Base-by-base conservation (phyloP, 306 rosid species). In the Casuarina cunninghamiana region DNA sequence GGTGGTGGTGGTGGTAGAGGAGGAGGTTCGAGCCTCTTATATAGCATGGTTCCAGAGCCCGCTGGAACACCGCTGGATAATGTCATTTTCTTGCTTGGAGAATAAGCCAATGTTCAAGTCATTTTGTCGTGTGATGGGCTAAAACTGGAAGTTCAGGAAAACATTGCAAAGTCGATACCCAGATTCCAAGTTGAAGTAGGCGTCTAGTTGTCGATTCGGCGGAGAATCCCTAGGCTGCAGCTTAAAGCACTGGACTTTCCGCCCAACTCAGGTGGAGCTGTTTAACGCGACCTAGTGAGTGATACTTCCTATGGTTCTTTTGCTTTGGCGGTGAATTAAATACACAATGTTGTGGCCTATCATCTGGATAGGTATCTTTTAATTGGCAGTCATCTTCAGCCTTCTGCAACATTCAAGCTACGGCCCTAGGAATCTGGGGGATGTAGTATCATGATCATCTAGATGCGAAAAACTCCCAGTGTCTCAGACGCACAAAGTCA, bases 211-310 rank as follows among this genome's bases (percentile, higher is more conserved):
- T 35, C 49, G 11, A 41, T 53, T 37, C 6, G 63, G 15, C 83
- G 85, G 87, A 44, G 79, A 83, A 75, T 71, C 75, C 83, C 66
- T 75, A 0, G 50, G 38, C 17, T 57, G 32, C 42, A 4, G 46
- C 45, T 66, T 53, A 26, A 3, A 38, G 19, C 89, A 53, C 17
- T 48, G 85, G 54, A 81, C 54, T 74, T 26, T 60, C 78, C 78
- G 78, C 60, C 76, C 16, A 49, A 21, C 32, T 26, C 32, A 26
- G 32, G 1, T 26, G 32, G 32, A 41, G 46, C 42, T 37, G 13
- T 5, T 78, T 9, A 1, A 55, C 41, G 45, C n/a, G 5, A 42
- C 43, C 65, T 71, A 55, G 69, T 26, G 49, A n/a, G 49, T 81
- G 80, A 75, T 75, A 63, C 3, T 60, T 53, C 65, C 80, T 2